Percentiles rank a stretch among this genome's conserved stretches.
Evolutionary conservation across 75 land plant species (phyloP).

Genomic region (Isoetes taiwanensis): DNA sequence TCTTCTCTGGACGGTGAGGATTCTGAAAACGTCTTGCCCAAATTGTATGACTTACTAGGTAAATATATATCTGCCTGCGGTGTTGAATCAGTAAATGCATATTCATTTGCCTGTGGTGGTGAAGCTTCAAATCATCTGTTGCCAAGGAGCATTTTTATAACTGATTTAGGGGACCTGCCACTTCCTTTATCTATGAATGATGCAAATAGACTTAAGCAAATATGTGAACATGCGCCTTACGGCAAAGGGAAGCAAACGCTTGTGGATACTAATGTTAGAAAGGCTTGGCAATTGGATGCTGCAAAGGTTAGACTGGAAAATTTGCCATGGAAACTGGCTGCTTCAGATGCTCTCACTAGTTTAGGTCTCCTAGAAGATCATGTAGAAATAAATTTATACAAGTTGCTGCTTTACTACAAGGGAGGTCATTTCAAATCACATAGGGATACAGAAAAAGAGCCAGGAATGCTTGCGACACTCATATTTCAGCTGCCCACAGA

Average conservation of each 20-base stretch:
- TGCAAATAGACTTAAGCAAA: neutral
- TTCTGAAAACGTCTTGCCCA: no score
- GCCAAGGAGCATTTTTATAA: neutral
- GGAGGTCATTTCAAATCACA: slow-evolving; percentile 12
- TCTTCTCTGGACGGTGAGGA: no score
- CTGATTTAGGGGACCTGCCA: neutral
- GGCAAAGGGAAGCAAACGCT: neutral
- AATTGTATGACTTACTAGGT: no score
- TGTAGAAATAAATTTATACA: slow-evolving; percentile 1
- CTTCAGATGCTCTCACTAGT: no score
- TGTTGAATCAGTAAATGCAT: no score
- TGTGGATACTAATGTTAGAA: neutral
- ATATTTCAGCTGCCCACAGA: slow-evolving; percentile 17
- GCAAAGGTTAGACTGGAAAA: no score
- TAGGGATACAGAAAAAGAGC: slow-evolving; percentile 12
- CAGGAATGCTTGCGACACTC: slow-evolving; percentile 13
- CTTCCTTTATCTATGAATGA: neutral
- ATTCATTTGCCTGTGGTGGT: neutral
- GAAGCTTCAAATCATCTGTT: neutral
- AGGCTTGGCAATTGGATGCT: slow-evolving; percentile 1
- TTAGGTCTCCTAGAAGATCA: no score
- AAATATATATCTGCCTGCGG: no score
- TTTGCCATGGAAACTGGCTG: no score
- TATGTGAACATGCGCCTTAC: neutral
- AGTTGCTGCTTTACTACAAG: slow-evolving; percentile 6